Evolutionary conservation across 148 eudicot genomes (phyloP), one percentile per base, ranked within the genome.

Genomic region (Chenopodium quinoa): DNA sequence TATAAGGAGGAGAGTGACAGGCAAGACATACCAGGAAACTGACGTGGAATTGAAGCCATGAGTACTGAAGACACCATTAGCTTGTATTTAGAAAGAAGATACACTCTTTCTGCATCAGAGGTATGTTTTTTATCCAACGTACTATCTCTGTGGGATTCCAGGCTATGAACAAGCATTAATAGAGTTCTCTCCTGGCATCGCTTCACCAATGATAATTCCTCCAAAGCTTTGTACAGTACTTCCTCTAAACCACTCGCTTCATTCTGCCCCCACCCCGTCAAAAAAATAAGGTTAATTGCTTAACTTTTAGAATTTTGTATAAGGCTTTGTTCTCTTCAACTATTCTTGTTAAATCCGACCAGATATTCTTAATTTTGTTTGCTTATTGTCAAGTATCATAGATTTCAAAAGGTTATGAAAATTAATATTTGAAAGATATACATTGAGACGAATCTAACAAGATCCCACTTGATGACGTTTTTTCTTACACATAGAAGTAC

Each of bases 11-110:
- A 22, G 34, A 31, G 20, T 7, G 67, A 74, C 17, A 47, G 25
- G 70, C 17, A 79, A 81, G 66, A 81, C 84, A 50, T 89, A 93
- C 99, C 97, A 82, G 99, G 92, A 89, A 93, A 96, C 81, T 91
- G 90, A 71, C 86, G 90, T 83, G 97, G 99, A 86, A 93, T 94
- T 77, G 92, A 88, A 52, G 93, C 88, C 94, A 89, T 90, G 78
- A 96, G 95, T 84, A 92, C 90, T 40, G 99, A 96, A 80, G 97
- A 89, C 85, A 91, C 93, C 78, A 90, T 84, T 83, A 92, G 83
- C 52, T 92, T 95, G 87, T 93, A 92, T 78, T 90, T 92, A 63
- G 94, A 87, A 76, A 88, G 83, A 76, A 90, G 90, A 86, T 86
- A 83, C 44, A 56, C 69, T 62, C 85, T 85, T 65, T 89, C 89